Evolutionary conservation across 176 grass and related monocot genomes (phyloP), one percentile per base, ranked within the genome.

Genomic region (Phoenix dactylifera): DNA sequence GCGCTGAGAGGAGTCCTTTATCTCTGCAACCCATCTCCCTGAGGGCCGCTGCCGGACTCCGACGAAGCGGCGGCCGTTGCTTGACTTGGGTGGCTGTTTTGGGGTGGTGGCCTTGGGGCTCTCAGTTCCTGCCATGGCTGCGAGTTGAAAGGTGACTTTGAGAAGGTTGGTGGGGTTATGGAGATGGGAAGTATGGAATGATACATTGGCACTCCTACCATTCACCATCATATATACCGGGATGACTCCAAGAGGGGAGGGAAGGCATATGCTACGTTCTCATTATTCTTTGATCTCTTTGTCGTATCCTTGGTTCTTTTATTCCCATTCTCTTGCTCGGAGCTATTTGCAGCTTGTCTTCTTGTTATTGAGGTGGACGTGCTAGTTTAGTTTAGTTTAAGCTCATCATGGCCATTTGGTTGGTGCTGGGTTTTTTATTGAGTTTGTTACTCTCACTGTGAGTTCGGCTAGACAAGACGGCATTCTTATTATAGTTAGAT

Each of bases 1-100:
- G 20, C 66, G 75, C 62, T 79, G 84, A 71, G 67, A 70, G 29
- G 84, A 82, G 71, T 83, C 80, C 59, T 87, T 87, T 75, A 87
- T 87, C 78, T 86, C 83, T 1, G 77, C 83, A 0, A 87, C 78
- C 80, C 79, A 87, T 56, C 84, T 28, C 10, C 80, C 84, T 15
- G 78, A 87, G 54, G 78, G 79, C 44, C 79, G 67, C 71, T 82
- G 79, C 80, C 80, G 73, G 16, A 81, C 77, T 1, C 83, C 83
- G 0, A 86, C 66, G 56, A 82, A 83, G 58, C 84, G 80, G 57
- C 76, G 75, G 3, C 28, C 15, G 26, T 3, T 26, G 26, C 58
- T 22, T 20, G 53, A 55, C 53, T 55, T n/a, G 20, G 2, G 18
- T 5, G 18, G 53, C 10, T 55, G 10, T 15, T 20, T 12, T n/a